phyloP scores from a whole-genome alignment of 768 basidiomycete species.

The Dioszegia crocea region DNA sequence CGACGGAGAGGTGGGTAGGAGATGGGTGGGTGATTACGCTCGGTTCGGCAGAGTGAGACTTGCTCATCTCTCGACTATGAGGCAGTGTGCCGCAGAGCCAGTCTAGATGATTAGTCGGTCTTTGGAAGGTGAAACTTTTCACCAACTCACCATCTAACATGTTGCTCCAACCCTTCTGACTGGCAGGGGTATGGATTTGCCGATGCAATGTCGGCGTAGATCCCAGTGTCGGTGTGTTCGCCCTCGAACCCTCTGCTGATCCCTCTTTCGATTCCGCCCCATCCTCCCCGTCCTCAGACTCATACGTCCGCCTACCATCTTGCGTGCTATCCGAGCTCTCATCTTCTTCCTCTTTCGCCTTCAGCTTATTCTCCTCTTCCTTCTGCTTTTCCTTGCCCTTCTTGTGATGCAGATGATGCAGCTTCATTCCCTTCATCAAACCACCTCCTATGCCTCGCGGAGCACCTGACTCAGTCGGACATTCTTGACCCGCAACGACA shows the following conservation, averaged over 20 bases:
- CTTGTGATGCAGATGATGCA: slow-evolving; percentile 23
- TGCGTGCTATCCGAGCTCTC: slow-evolving; percentile 9
- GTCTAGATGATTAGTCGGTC: slow-evolving; percentile 14
- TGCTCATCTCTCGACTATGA: neutral
- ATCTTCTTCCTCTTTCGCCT: slow-evolving; percentile 17
- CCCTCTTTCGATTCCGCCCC: slow-evolving; percentile 1
- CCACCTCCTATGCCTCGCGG: slow-evolving; percentile 48
- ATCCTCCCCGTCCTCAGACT: neutral
- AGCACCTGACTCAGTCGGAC: slow-evolving; percentile 45
- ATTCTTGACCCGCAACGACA: slow-evolving; percentile 48
- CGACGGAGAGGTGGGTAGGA: neutral
- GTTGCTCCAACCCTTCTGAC: slow-evolving; percentile 36
- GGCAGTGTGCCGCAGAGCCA: slow-evolving; percentile 33
- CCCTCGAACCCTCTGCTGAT: neutral
- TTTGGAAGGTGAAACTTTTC: slow-evolving; percentile 9
- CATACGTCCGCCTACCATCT: neutral
- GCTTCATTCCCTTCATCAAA: slow-evolving; percentile 45
- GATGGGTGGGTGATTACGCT: neutral
- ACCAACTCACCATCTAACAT: slow-evolving; percentile 45
- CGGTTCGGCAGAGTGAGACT: neutral
- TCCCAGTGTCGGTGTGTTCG: neutral
- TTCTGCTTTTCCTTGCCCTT: slow-evolving; percentile 38
- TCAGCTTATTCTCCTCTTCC: slow-evolving; percentile 25
- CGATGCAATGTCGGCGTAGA: neutral
- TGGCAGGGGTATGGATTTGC: slow-evolving; percentile 1